Evolutionary conservation across 768 basidiomycete genomes (phyloP).

Genomic region (Podaxis sp.): DNA sequence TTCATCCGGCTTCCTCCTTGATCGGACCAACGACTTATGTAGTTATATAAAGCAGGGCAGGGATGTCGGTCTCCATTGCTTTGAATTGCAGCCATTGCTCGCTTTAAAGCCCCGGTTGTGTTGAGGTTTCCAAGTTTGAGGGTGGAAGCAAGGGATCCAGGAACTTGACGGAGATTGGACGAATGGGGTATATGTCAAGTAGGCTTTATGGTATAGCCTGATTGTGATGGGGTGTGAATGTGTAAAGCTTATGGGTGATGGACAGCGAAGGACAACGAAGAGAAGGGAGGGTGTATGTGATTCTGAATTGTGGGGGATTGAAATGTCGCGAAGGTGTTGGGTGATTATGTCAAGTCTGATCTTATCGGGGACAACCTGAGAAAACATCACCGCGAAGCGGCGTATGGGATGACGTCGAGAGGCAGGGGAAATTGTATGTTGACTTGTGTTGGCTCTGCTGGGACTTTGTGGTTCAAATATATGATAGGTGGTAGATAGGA

Average conservation of each 20-base stretch:
- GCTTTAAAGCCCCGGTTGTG: background rate
- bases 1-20: conserved; percentile 4
- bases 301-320: background rate
- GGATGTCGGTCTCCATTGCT: background rate
- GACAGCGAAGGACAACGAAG: background rate
- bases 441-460: background rate
- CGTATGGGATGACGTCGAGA: background rate
- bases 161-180: background rate
- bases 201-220: background rate
- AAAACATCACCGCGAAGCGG: background rate
- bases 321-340: background rate
- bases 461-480: background rate
- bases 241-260: background rate
- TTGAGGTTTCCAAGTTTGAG: conserved; percentile 1
- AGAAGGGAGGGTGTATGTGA: background rate
- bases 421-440: background rate
- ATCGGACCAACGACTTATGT: conserved; percentile 8
- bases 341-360: background rate
- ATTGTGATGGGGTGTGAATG: background rate
- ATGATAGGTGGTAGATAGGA: background rate
- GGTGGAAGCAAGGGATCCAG: background rate
- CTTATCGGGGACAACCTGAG: background rate
- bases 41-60: background rate
- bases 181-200: conserved; percentile 3
- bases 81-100: background rate